A percentile compares a stretch with the other conserved stretches of the same genome.
phyloP scores from a whole-genome alignment of 352 stramenopile species.

The Phytophthora palmivora region DNA sequence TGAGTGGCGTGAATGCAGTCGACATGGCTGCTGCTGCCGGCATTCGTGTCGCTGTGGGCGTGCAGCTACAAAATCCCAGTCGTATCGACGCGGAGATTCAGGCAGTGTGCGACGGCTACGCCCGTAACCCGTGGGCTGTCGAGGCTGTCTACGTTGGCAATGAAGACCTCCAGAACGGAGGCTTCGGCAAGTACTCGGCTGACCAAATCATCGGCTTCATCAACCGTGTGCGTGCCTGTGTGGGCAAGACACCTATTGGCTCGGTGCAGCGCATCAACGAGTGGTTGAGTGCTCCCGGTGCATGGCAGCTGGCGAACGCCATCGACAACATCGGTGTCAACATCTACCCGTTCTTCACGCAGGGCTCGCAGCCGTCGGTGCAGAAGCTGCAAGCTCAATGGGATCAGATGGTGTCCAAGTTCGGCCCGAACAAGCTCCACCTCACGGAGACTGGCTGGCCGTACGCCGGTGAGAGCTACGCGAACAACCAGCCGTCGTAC shows the following conservation, averaged over 20 bases:
- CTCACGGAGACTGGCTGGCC: constrained; percentile 71
- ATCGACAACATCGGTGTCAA: constrained; percentile 41
- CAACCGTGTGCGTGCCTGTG: constrained; percentile 51
- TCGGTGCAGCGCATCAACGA: constrained; percentile 77
- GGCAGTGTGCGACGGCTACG: constrained; percentile 55
- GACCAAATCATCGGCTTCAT: constrained; percentile 53
- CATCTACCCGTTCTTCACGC: constrained; percentile 59
- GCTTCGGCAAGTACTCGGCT: constrained; percentile 45
- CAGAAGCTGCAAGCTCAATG: constrained; percentile 62
- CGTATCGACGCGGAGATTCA: constrained; percentile 57
- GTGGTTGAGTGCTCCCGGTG: constrained; percentile 45
- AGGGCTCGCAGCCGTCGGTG: constrained; percentile 39
- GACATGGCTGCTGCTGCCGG: constrained; percentile 50
- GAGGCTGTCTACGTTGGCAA: constrained; percentile 79
- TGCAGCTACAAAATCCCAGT: constrained; percentile 54
- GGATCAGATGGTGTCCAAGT: constrained; percentile 49
- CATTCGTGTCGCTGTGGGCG: constrained; percentile 60
- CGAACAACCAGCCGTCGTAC: constrained; percentile 42
- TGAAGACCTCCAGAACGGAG: constrained; percentile 64
- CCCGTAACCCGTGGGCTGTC: constrained; percentile 39
- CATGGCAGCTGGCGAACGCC: constrained; percentile 41
- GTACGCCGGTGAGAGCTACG: constrained; percentile 35
- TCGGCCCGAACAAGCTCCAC: constrained; percentile 45
- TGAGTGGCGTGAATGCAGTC: constrained; percentile 56
- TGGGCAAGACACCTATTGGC: constrained; percentile 58